Conservation (phyloP, 1,284 basidiomycete species). For the Austroboletus niveus region DNA sequence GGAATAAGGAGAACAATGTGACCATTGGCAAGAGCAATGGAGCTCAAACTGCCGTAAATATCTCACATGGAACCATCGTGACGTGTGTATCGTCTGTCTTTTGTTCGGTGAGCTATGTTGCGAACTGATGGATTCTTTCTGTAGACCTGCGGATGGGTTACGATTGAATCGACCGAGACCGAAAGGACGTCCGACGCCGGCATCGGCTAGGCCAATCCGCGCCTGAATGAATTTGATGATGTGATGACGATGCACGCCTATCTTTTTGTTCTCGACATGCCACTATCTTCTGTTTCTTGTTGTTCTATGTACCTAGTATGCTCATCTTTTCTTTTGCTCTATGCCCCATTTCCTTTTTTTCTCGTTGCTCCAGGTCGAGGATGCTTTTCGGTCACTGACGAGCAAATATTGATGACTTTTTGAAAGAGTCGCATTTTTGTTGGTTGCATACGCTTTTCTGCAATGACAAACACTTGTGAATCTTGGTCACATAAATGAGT, state of each 20-base stretch:
- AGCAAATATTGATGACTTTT: background rate
- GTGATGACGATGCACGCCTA: background rate
- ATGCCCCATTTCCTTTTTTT: constrained; percentile 6
- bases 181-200: constrained; percentile 28
- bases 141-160: constrained; percentile 58
- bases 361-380: no score
- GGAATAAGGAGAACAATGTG: constrained; percentile 54
- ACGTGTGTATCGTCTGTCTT: constrained; percentile 46
- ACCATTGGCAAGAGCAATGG: constrained; percentile 6
- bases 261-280: background rate
- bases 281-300: background rate
- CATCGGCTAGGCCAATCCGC: constrained; percentile 23
- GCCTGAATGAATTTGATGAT: constrained; percentile 10
- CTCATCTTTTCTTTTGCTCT: background rate
- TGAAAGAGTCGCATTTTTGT: constrained; percentile 5
- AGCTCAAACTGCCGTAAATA: constrained; percentile 15
- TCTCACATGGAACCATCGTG: constrained; percentile 42
- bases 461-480: constrained; percentile 1
- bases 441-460: background rate
- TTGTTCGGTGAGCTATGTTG: background rate
- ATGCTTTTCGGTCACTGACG: no score
- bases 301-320: constrained; percentile 24
- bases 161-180: constrained; percentile 61
- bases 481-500: background rate
- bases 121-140: background rate